Conservation (phyloP, 257 asterid species). For the Verbascum thapsus region DNA sequence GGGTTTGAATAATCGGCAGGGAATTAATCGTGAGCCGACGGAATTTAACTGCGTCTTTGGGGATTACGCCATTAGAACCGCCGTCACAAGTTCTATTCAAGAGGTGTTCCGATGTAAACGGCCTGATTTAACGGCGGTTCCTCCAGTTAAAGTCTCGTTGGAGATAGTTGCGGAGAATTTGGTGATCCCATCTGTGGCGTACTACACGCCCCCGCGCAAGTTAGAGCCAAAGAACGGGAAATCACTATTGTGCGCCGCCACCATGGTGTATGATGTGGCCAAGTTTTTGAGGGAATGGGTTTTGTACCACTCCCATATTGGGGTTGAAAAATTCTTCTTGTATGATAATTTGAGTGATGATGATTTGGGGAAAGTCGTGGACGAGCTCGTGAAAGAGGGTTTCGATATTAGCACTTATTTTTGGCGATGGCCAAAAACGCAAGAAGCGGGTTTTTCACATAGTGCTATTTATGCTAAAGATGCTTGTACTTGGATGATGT, state of each 20-base stretch:
- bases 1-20: conserved; percentile 54
- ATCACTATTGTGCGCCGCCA: conserved; percentile 71
- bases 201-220: conserved; percentile 56
- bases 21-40: conserved; percentile 33
- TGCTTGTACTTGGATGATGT: conserved; percentile 78
- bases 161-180: conserved; percentile 43
- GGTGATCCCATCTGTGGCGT: conserved; percentile 71
- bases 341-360: conserved; percentile 91
- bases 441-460: conserved; percentile 86
- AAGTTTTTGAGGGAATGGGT: conserved; percentile 80
- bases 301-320: conserved; percentile 63
- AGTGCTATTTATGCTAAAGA: conserved; percentile 49
- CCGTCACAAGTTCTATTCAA: conserved; percentile 62
- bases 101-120: conserved; percentile 86
- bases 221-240: conserved; percentile 28
- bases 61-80: conserved; percentile 38
- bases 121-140: conserved; percentile 36
- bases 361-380: conserved; percentile 38
- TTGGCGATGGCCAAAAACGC: conserved; percentile 93
- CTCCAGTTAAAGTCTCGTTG: conserved; percentile 45
- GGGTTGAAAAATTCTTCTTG: conserved; percentile 67
- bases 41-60: conserved; percentile 49
- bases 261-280: conserved; percentile 79
- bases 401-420: conserved; percentile 47
- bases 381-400: conserved; percentile 48